Base-by-base conservation (phyloP, 192 early-diverging fungal species). In the Podila clonocystis region DNA sequence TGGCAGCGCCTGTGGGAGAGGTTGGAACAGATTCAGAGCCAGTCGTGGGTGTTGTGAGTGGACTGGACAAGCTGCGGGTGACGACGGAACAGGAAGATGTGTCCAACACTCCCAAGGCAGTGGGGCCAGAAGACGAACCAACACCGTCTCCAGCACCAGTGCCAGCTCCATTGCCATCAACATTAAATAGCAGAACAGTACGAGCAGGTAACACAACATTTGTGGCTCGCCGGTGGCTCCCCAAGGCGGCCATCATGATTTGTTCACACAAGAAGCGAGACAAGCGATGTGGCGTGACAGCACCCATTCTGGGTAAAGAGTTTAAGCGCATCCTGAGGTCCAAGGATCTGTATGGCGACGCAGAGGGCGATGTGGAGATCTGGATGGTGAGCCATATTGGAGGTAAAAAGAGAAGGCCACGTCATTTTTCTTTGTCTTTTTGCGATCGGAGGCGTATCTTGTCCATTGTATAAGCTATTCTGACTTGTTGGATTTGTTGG, bases 361-460 rank as follows among this genome's bases (percentile, higher is more conserved):
- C 58, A 24, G 70, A 67, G 36, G 70, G 61, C 17, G 84, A 85
- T 64, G 67, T 78, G 5, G 79, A 85, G 38, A 74, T 90, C 4
- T 77, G 83, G 65, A 78, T 87, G 75, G 75, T 85, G 55, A 90
- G 89, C 74, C 89, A 90, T 68, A 82, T 87, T 69, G 89, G 89
- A 65, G 89, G 86, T 87, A 74, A 76, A 63, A 12, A 17, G 13
- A 36, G 9, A 36, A 36, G 41, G 41, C 41, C 41, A 45, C 41
- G 41, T 45, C 41, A 45, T 45, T 15, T 45, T 41, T 45, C 17
- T 45, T 36, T 36, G 34, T 36, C 34, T 7, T 45, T 45, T 45
- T 4, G n/a, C 41, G 15, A 45, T 45, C 41, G 41, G 12, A 45
- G 34, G 34, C 9, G 9, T 45, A 12, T 15, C 41, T 1, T 17